phyloP scores from a whole-genome alignment of 352 stramenopile species.

The Pythium plurisporium region DNA sequence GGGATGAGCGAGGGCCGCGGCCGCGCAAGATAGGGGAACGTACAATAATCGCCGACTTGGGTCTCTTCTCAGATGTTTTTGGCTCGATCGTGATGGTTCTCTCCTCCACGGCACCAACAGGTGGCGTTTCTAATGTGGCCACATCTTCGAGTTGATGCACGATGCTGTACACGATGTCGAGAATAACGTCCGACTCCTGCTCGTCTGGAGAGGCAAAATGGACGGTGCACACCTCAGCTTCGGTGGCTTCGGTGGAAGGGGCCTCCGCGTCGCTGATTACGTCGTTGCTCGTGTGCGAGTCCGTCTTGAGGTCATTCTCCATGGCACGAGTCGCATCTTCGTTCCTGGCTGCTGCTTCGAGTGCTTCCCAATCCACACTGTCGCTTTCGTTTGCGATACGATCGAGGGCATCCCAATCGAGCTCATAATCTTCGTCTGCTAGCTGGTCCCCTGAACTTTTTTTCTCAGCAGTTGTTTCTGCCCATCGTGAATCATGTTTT shows the following conservation, averaged over 20 bases:
- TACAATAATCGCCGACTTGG: background rate
- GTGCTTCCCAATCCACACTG: background rate
- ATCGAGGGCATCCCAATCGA: constrained; percentile 1
- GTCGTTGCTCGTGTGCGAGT: background rate
- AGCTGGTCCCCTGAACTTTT: too few relatives aligned
- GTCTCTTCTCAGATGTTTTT: background rate
- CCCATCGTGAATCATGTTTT: background rate
- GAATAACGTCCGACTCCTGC: background rate
- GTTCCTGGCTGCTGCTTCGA: too few relatives aligned
- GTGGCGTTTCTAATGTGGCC: too few relatives aligned
- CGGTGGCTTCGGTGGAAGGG: too few relatives aligned
- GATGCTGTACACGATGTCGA: constrained; percentile 8
- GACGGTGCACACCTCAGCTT: too few relatives aligned
- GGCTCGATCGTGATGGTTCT: constrained; percentile 4
- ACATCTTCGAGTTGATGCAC: constrained; percentile 13
- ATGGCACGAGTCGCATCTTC: too few relatives aligned
- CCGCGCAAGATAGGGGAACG: background rate
- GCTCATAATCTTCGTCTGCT: background rate
- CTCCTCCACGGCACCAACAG: background rate
- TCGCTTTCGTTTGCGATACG: background rate
- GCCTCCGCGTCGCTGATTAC: background rate
- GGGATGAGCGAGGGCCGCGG: background rate
- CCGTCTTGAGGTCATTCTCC: too few relatives aligned
- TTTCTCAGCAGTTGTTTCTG: too few relatives aligned
- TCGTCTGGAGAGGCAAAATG: too few relatives aligned